These are phyloP conservation scores for Plasmodium gallinaceum DNA, from an alignment of 169 alveolate species.

Conservation along the genomic window DNA sequence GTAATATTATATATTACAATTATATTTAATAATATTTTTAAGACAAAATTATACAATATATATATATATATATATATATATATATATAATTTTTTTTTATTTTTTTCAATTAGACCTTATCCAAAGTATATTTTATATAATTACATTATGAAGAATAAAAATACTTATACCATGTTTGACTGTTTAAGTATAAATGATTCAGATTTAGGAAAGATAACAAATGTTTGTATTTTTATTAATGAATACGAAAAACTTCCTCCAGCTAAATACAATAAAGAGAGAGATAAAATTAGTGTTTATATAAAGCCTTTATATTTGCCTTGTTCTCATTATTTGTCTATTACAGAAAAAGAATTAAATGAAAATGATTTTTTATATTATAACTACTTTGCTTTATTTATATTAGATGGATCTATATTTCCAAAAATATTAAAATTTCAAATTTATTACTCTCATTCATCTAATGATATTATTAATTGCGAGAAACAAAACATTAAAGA, in stretches of 20 bases:
- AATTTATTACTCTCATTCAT: constrained; percentile 36
- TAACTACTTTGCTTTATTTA: constrained; percentile 64
- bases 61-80: background rate
- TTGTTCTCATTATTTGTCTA: constrained; percentile 50
- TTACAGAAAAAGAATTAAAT: constrained; percentile 50
- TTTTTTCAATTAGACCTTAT: constrained; percentile 66
- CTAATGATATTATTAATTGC: constrained; percentile 51
- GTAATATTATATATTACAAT: constrained; percentile 1
- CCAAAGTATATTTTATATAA: constrained; percentile 63
- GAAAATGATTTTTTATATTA: constrained; percentile 57
- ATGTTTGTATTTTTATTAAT: constrained; percentile 61
- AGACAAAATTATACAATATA: background rate
- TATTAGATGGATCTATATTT: constrained; percentile 74
- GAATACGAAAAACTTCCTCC: constrained; percentile 74
- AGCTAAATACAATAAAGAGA: constrained; percentile 49
- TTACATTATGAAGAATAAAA: constrained; percentile 66
- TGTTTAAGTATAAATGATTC: constrained; percentile 58
- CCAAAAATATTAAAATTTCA: constrained; percentile 57
- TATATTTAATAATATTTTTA: background rate
- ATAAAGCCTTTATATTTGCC: constrained; percentile 65
- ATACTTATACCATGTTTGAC: constrained; percentile 70
- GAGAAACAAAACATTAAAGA: constrained; percentile 24
- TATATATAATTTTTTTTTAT: too few relatives aligned
- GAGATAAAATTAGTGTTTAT: constrained; percentile 61
- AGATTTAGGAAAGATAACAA: constrained; percentile 66